Conservation (phyloP, 2,329 filamentous ascomycete genomes). For the Alternaria alternata region DNA sequence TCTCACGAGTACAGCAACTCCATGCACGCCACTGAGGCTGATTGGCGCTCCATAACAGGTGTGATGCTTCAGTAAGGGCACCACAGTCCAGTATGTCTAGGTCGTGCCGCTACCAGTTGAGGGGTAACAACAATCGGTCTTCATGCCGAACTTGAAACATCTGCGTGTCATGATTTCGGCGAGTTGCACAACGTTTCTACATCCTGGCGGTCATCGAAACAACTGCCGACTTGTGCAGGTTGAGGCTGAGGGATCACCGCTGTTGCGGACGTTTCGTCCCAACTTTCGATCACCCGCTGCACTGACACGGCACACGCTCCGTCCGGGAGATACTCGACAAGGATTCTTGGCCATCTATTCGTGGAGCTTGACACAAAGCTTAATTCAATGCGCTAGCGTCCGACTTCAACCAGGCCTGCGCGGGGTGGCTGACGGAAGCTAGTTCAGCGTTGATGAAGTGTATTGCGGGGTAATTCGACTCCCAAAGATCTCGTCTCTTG, state of each 20-base stretch:
- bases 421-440: constrained; percentile 37
- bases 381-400: constrained; percentile 30
- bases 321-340: constrained; percentile 31
- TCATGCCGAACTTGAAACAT: neutral
- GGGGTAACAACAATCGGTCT: neutral
- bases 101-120: neutral
- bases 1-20: constrained; percentile 2
- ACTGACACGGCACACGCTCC: constrained; percentile 20
- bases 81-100: neutral
- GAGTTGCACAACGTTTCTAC: neutral
- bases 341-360: constrained; percentile 36
- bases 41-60: neutral
- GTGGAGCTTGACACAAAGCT: constrained; percentile 37
- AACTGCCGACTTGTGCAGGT: constrained; percentile 9
- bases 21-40: constrained; percentile 4
- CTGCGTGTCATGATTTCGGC: neutral
- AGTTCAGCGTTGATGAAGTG: constrained; percentile 19
- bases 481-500: neutral
- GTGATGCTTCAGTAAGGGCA: neutral
- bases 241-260: constrained; percentile 15
- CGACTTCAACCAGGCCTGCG: constrained; percentile 19
- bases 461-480: constrained; percentile 33
- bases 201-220: neutral
- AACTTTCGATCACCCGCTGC: constrained; percentile 13
- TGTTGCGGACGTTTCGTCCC: constrained; percentile 13